Evolutionary conservation across 192 early-diverging fungal genomes (phyloP).

Genomic region (Entomortierella chlamydospora): DNA sequence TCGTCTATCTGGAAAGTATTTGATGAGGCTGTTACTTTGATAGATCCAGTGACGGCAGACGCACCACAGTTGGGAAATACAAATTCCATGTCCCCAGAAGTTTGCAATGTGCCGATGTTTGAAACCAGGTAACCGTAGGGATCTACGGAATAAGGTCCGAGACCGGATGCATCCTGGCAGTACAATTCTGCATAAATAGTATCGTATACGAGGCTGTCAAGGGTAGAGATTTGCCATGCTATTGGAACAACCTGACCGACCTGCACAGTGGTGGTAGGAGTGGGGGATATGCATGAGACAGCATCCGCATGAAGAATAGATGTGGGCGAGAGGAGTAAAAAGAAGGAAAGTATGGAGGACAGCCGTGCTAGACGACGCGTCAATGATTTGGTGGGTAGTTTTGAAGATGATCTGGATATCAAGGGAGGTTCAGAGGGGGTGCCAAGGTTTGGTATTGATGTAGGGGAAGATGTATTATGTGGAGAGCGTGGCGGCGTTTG

Average conservation of each 20-base stretch:
- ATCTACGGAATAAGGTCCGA: not conserved
- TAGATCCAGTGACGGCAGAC: not conserved
- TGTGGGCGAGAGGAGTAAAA: slow-evolving; percentile 16
- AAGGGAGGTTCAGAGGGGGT: no score
- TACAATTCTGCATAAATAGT: slow-evolving; percentile 18
- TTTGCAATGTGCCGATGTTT: not conserved
- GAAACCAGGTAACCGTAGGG: slow-evolving; percentile 11
- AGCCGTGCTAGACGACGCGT: no score
- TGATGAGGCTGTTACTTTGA: slow-evolving; percentile 10
- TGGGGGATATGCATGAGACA: slow-evolving; percentile 15
- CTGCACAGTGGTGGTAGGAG: not conserved
- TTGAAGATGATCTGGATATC: no score
- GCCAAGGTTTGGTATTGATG: no score
- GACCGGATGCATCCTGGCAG: slow-evolving; percentile 12
- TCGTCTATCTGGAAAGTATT: not conserved
- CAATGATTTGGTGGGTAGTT: no score
- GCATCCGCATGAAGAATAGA: slow-evolving; percentile 8
- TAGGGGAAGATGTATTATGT: no score
- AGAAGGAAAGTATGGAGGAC: not conserved
- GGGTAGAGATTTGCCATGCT: slow-evolving; percentile 18
- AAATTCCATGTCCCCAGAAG: not conserved
- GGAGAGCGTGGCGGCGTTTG: no score
- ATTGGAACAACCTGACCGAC: slow-evolving; percentile 7
- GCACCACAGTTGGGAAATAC: slow-evolving; percentile 26
- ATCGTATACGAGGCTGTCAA: slow-evolving; percentile 13